Evolutionary conservation across 495 filamentous ascomycete genomes (phyloP).

Genomic region (Articulospora tetracladia): DNA sequence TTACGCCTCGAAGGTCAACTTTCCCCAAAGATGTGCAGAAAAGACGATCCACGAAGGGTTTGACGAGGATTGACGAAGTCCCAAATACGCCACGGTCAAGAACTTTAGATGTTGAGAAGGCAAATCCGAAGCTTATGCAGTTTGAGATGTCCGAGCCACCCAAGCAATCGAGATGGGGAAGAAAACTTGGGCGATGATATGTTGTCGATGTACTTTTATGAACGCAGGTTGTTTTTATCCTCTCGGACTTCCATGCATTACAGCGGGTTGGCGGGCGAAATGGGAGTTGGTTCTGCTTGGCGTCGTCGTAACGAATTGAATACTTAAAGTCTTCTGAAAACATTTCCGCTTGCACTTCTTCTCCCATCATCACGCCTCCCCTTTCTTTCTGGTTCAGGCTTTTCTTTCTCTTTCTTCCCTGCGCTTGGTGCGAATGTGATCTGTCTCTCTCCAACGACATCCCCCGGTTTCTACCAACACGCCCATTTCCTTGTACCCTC

Average conservation of each 20-base stretch:
- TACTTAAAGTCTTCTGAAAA: constrained; percentile 56
- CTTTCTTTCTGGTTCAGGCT: constrained; percentile 33
- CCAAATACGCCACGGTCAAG: constrained; percentile 44
- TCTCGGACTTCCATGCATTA: constrained; percentile 12
- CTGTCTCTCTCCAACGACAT: constrained; percentile 77
- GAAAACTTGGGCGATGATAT: constrained; percentile 17
- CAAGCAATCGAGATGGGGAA: constrained; percentile 20
- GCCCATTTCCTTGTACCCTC: constrained; percentile 46
- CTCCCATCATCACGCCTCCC: constrained; percentile 43
- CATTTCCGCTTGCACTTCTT: constrained; percentile 72
- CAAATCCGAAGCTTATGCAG: constrained; percentile 24
- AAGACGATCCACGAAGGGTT: constrained; percentile 23
- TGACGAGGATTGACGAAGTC: constrained; percentile 43
- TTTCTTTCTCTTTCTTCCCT: constrained; percentile 47
- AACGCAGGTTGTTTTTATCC: constrained; percentile 1
- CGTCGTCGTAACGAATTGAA: background rate
- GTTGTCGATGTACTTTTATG: constrained; percentile 4
- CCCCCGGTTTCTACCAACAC: constrained; percentile 45
- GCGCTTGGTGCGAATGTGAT: constrained; percentile 75
- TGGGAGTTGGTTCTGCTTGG: constrained; percentile 1
- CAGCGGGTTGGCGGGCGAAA: constrained; percentile 6
- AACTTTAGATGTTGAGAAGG: constrained; percentile 49
- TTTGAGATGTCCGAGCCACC: constrained; percentile 25
- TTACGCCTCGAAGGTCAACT: constrained; percentile 49
- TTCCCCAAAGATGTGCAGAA: constrained; percentile 49